Evolutionary conservation across 352 stramenopile genomes (phyloP), one percentile per base, ranked within the genome.

Genomic region (Pythium folliculosum): DNA sequence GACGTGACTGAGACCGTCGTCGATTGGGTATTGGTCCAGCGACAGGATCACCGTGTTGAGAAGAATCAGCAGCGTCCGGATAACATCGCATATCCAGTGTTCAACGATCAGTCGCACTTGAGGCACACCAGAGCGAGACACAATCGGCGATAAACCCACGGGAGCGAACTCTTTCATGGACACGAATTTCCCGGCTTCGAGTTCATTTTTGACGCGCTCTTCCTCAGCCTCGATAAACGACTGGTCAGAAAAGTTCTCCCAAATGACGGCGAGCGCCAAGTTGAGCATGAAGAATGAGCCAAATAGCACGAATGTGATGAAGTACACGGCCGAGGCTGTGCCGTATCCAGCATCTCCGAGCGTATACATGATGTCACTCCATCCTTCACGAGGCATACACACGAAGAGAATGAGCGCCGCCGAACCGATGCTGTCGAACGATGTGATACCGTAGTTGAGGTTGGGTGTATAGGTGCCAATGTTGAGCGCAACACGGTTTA

Each of bases 231-330:
- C 82, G 38, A 81, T 49, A 23, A 83, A 78, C 10, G 80, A 91
- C 4, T 76, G 69, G 32, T 89, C 82, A 0, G 77, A 89, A 53
- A 89, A 91, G 55, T 91, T 89, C 27, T 91, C 82, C 77, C 83
- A 97, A 65, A 98, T 92, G 40, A 98, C 92, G 23, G 92, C 92
- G 19, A 98, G 75, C 8, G 88, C 88, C 25, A 98, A 70, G 60
- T 98, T 96, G 23, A 98, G 79, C 75, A 97, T 86, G 71, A 98
- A 97, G 71, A 92, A 98, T 10, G 88, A 93, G 17, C 89, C 94
- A 50, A 96, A 76, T 37, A 97, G 77, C 56, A 97, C 87, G 44
- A 98, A 89, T 1, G 85, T 80, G 23, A 95, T 82, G 47, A 98
- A 98, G 67, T 92, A 98, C 16, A 96, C 51, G 10, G 80, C 80